Evolutionary conservation across 2,329 filamentous ascomycete species (phyloP), one percentile per base, ranked within the genome.

Genomic region (Penicillium olsonii): DNA sequence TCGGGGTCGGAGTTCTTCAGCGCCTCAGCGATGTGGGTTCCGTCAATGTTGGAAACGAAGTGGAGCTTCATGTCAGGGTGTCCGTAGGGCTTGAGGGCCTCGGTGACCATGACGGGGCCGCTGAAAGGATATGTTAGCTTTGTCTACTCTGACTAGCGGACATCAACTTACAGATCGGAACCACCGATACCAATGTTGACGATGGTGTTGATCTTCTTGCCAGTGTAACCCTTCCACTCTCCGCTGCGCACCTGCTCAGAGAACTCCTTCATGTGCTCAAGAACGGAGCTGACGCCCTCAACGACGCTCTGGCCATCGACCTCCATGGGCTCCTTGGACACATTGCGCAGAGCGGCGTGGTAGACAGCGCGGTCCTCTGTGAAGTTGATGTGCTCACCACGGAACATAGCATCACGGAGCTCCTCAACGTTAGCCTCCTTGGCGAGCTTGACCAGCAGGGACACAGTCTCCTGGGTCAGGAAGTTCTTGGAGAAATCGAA

Each of bases 401-500:
- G 86, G 76, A 99, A 99, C 92, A 99, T 96, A 68, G 87, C 86
- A 84, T 99, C 92, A 58, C 94, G 88, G 71, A 96, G 89, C 79
- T 95, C 83, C 80, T 96, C 92, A 33, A 99, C 75, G 61, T 87
- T 87, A 59, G 92, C 91, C 77, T 97, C 88, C 75, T 92, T 87
- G 56, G 94, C 94, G 22, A 99, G 85, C 78, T 95, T 87, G 65
- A 95, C 81, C 45, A 99, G 83, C 42, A 96, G 82, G 59, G 87
- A 81, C 43, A 97, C 79, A 4, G 92, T 97, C 76, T 97, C 92
- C 62, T 96, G 89, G 55, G 88, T 94, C 65, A 97, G 74, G 75
- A 99, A 92, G 84, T 99, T 99, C 85, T 99, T 99, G 79, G 88
- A 94, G 78, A 96, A 99, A 76, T 99, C 94, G 75, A 97, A 99